phyloP scores from a whole-genome alignment of 2,329 filamentous ascomycete species.

The Immersiporthe knoxdaviesiana region DNA sequence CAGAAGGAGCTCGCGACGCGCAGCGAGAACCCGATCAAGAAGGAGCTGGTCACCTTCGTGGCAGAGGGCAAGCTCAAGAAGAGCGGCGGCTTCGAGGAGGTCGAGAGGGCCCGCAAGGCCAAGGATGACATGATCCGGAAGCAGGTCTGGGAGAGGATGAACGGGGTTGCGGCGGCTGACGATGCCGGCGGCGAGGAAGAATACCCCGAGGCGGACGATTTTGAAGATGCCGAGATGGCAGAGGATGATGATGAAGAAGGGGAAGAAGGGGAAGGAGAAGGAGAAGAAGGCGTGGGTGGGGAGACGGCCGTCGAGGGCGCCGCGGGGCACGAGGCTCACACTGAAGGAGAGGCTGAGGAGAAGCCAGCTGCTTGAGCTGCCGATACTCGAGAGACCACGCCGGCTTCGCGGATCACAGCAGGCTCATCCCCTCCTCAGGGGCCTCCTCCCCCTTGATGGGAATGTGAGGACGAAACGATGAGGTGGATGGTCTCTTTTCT shows the following conservation, averaged over 20 bases:
- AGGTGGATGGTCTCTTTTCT: background rate
- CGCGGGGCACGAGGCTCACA: constrained; percentile 19
- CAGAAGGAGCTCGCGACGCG: constrained; percentile 85
- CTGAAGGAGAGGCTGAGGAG: constrained; percentile 14
- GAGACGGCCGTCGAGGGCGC: constrained; percentile 1
- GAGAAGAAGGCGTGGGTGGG: constrained; percentile 8
- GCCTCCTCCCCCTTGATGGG: background rate
- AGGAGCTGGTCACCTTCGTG: constrained; percentile 84
- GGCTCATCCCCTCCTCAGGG: background rate
- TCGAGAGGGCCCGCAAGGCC: constrained; percentile 78
- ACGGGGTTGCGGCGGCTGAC: constrained; percentile 55
- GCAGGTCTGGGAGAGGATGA: constrained; percentile 74
- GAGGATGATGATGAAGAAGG: constrained; percentile 16
- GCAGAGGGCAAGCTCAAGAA: constrained; percentile 93
- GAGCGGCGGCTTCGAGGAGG: constrained; percentile 91
- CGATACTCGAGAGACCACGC: background rate
- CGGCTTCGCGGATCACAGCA: background rate
- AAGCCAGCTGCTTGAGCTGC: constrained; percentile 17
- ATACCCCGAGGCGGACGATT: constrained; percentile 31
- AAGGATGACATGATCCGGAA: constrained; percentile 86
- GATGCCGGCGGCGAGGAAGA: constrained; percentile 45
- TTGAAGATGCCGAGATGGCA: constrained; percentile 17
- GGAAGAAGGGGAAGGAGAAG: constrained; percentile 6
- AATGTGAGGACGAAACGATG: background rate
- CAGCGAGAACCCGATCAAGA: constrained; percentile 75